Percentiles rank a stretch among this genome's conserved stretches.
phyloP scores from a whole-genome alignment of 2,329 filamentous ascomycete species.

The Thielaviopsis ethacetica region DNA sequence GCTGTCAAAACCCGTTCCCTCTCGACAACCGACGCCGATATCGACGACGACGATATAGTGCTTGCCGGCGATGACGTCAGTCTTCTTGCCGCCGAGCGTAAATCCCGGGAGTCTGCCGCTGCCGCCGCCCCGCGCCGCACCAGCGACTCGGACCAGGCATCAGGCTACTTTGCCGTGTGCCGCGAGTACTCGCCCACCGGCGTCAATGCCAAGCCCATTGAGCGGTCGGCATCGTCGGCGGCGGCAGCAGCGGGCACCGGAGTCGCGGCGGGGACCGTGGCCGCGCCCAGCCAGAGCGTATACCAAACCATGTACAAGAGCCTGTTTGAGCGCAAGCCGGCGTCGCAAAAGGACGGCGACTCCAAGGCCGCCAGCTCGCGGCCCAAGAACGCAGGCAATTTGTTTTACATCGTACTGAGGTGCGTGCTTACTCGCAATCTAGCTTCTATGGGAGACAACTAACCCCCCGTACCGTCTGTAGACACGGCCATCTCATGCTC shows the following conservation, averaged over 20 bases:
- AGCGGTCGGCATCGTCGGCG: constrained; percentile 52
- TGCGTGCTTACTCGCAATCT: constrained; percentile 26
- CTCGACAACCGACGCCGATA: constrained; percentile 14
- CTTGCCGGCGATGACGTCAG: constrained; percentile 48
- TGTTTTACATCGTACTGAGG: constrained; percentile 86
- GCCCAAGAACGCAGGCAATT: constrained; percentile 57
- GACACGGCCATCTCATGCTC: constrained; percentile 90
- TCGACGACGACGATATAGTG: constrained; percentile 27
- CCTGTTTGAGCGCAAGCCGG: constrained; percentile 69
- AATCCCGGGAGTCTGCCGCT: constrained; percentile 23
- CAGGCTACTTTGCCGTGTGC: constrained; percentile 90
- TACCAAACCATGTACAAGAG: constrained; percentile 98
- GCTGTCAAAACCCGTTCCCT: background rate
- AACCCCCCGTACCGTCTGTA: constrained; percentile 25
- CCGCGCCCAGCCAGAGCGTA: constrained; percentile 74
- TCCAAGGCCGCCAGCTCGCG: constrained; percentile 33
- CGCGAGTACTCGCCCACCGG: constrained; percentile 84
- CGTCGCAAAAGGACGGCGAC: constrained; percentile 28
- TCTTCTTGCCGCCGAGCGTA: constrained; percentile 43
- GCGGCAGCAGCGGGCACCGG: no score
- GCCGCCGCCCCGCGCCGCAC: constrained; percentile 38
- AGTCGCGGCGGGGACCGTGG: constrained; percentile 54
- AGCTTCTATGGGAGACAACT: no score
- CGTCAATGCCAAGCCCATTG: constrained; percentile 82
- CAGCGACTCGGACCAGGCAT: constrained; percentile 61